A percentile compares a stretch with the other conserved stretches of the same genome.
Conservation (phyloP, 2,329 filamentous ascomycete genomes). For the Metarhizium humberi region DNA sequence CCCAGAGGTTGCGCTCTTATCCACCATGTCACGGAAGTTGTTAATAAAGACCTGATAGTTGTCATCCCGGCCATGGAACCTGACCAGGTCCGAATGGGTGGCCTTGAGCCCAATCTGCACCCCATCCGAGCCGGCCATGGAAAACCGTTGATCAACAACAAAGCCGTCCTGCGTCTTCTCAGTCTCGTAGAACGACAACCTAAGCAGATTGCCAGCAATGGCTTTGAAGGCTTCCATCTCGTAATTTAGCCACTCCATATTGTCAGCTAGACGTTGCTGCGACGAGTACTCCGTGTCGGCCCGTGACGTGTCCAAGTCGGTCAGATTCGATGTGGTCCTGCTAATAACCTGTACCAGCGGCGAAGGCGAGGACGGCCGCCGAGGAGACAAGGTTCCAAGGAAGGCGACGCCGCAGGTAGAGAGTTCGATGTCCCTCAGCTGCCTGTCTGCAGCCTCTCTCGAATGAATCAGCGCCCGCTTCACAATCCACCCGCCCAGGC, state of each 20-base stretch:
- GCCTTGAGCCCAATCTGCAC: slow-evolving; percentile 12
- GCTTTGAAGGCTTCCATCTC: slow-evolving; percentile 19
- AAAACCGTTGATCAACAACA: slow-evolving; percentile 15
- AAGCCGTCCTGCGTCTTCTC: slow-evolving; percentile 13
- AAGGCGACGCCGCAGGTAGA: slow-evolving; percentile 19
- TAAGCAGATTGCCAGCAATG: slow-evolving; percentile 13
- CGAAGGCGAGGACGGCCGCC: slow-evolving; percentile 13
- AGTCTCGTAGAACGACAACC: slow-evolving; percentile 18
- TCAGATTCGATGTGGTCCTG: slow-evolving; percentile 13
- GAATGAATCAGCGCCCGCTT: slow-evolving; percentile 18
- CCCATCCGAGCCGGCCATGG: slow-evolving; percentile 16
- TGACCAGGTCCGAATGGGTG: slow-evolving; percentile 14
- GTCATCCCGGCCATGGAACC: slow-evolving; percentile 15
- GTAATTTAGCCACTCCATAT: slow-evolving; percentile 16
- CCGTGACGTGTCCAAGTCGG: slow-evolving; percentile 3
- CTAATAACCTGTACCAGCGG: slow-evolving; percentile 16
- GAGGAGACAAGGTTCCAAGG: slow-evolving; percentile 16
- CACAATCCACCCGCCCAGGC: slow-evolving; percentile 19
- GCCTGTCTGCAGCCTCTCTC: slow-evolving; percentile 14
- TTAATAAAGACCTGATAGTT: slow-evolving; percentile 15
- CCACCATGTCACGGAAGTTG: slow-evolving; percentile 14
- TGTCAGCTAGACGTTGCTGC: slow-evolving; percentile 8
- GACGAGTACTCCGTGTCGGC: not conserved
- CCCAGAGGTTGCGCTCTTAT: slow-evolving; percentile 6
- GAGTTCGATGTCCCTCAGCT: slow-evolving; percentile 14